Percentiles rank a stretch among this genome's conserved stretches.
Evolutionary conservation across 106 monocot genomes (phyloP).

Genomic region (Dendrobium nobile): DNA sequence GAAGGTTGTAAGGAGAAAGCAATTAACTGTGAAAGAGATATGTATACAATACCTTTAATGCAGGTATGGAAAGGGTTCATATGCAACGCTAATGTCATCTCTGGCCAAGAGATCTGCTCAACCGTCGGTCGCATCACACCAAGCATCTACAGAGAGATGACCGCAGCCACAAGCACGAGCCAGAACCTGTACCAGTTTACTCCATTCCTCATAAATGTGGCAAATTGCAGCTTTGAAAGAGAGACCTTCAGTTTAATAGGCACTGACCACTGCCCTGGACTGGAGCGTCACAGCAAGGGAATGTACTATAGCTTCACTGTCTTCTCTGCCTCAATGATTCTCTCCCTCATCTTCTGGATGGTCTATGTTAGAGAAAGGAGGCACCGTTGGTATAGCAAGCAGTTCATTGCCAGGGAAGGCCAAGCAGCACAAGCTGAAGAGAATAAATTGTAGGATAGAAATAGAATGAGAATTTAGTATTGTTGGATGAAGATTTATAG

Average conservation of each 20-base stretch:
- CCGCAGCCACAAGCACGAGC: conserved; percentile 32
- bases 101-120: conserved; percentile 42
- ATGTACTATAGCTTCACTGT: conserved; percentile 35
- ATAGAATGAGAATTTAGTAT: background rate
- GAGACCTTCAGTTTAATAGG: conserved; percentile 40
- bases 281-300: conserved; percentile 22
- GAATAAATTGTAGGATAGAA: background rate
- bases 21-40: no score
- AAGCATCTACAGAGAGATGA: conserved; percentile 37
- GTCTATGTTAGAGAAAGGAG: conserved; percentile 10
- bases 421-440: background rate
- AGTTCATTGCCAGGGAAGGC: background rate
- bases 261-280: conserved; percentile 25
- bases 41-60: background rate
- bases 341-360: conserved; percentile 52
- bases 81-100: conserved; percentile 23
- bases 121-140: conserved; percentile 66
- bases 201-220: conserved; percentile 34
- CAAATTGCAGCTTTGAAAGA: conserved; percentile 44
- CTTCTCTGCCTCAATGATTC: conserved; percentile 36
- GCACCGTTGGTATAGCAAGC: background rate
- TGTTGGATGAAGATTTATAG: background rate
- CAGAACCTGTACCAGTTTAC: conserved; percentile 41
- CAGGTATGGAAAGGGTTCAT: conserved; percentile 66
- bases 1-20: no score